Conservation (phyloP, 345 rosid species). For the Syzygium jambos region DNA sequence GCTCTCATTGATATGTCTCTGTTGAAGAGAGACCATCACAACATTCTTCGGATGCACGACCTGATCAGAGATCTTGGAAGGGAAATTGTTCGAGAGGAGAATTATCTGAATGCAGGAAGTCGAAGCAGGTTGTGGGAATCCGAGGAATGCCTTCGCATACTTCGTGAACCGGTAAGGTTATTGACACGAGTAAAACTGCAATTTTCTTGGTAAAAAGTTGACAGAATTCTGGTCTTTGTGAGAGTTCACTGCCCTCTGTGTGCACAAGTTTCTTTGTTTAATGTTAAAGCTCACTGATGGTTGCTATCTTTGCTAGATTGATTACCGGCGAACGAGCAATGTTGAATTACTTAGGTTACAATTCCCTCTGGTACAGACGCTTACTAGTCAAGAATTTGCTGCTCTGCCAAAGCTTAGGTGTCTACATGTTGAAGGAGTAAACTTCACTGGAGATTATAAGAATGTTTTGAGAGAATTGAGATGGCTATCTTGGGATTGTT, state of each 20-base stretch:
- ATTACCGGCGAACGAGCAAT: not conserved
- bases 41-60: not conserved
- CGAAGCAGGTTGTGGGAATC: not conserved
- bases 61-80: not conserved
- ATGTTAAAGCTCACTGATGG: not conserved
- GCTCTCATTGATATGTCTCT: not conserved
- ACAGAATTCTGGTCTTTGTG: not conserved
- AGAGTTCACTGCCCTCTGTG: not conserved
- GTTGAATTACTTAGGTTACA: not conserved
- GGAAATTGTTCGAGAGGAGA: not conserved
- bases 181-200: not conserved
- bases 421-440: not conserved
- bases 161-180: not conserved
- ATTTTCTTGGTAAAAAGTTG: not conserved
- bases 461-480: not conserved
- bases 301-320: not conserved
- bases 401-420: not conserved
- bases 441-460: not conserved
- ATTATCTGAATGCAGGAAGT: rapidly evolving
- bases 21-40: not conserved
- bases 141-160: not conserved
- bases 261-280: not conserved
- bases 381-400: not conserved
- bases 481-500: not conserved
- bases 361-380: not conserved